Evolutionary conservation across 768 basidiomycete species (phyloP).

Genomic region (Calocybe gangraenosa): DNA sequence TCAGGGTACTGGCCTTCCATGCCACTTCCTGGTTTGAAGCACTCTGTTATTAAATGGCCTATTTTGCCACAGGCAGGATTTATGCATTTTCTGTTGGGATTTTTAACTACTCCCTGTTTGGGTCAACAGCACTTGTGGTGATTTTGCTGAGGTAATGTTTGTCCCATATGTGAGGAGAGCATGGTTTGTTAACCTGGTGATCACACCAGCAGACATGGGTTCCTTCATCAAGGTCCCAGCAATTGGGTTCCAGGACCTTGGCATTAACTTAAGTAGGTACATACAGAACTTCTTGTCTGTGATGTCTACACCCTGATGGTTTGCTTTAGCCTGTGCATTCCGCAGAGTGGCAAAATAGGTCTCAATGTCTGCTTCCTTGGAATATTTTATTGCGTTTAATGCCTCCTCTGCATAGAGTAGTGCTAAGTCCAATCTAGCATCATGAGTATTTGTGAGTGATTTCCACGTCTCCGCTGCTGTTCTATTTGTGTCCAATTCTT

Average conservation of each 20-base stretch:
- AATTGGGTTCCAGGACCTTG: not conserved
- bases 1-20: conserved; percentile 2
- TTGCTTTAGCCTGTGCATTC: not conserved
- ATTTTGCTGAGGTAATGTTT: not conserved
- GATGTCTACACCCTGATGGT: not conserved
- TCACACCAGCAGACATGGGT: not conserved
- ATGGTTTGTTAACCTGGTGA: conserved; percentile 1
- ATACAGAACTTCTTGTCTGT: not conserved
- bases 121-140: conserved; percentile 1
- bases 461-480: not conserved
- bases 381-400: not conserved
- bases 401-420: conserved; percentile 1
- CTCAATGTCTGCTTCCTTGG: not conserved
- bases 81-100: not conserved
- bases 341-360: not conserved
- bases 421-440: not conserved
- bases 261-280: not conserved
- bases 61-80: not conserved
- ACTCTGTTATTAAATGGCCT: not conserved
- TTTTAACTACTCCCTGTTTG: not conserved
- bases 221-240: not conserved
- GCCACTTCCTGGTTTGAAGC: not conserved
- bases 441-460: not conserved
- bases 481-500: not conserved
- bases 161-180: not conserved